Evolutionary conservation across 345 rosid genomes (phyloP).

Genomic region (Syzygium aqueum): DNA sequence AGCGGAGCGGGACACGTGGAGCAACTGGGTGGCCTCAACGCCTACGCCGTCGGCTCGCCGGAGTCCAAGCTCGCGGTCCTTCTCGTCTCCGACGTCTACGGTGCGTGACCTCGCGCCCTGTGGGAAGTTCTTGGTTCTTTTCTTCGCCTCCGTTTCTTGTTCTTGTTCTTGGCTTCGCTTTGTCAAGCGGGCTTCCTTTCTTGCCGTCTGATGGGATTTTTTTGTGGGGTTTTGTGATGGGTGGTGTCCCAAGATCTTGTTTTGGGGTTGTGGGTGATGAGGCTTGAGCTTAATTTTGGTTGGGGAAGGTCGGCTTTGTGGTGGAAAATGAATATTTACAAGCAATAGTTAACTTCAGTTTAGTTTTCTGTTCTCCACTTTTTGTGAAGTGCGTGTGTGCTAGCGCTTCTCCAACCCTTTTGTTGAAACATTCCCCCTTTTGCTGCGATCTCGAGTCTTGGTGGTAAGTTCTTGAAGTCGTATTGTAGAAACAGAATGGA

Average conservation of each 20-base stretch:
- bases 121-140: not conserved
- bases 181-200: not conserved
- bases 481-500: not conserved
- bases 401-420: not conserved
- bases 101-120: conserved; percentile 15
- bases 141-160: not conserved
- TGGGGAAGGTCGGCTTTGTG: not conserved
- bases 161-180: not conserved
- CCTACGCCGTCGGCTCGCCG: conserved; percentile 24
- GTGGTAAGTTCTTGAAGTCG: not conserved
- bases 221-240: not conserved
- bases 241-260: not conserved
- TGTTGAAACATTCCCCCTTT: not conserved
- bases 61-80: conserved; percentile 25
- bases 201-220: not conserved
- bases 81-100: conserved; percentile 34
- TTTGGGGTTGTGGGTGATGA: not conserved
- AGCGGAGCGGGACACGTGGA: conserved; percentile 23
- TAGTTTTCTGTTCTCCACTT: not conserved
- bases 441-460: not conserved
- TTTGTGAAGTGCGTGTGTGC: not conserved
- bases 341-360: not conserved
- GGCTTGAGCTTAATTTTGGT: not conserved
- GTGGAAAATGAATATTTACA: not conserved
- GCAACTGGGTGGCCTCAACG: conserved; percentile 20